Percentiles rank a stretch among this genome's conserved stretches.
These are phyloP conservation scores for Ceratocystis variospora DNA, from an alignment of 2,329 filamentous ascomycete species.

Conservation along the genomic window DNA sequence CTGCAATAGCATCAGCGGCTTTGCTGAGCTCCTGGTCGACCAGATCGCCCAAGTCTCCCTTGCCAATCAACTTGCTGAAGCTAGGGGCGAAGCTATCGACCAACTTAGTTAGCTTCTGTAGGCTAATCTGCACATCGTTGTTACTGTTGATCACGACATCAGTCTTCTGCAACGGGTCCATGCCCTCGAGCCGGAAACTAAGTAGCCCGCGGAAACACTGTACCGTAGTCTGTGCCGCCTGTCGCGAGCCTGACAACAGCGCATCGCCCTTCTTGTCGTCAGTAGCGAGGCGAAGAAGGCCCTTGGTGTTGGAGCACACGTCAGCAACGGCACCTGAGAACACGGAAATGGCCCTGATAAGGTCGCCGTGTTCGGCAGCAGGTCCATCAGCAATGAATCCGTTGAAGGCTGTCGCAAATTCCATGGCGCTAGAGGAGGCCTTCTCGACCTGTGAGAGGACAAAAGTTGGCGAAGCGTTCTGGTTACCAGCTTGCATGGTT, in stretches of 20 bases:
- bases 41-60: slow-evolving; percentile 81
- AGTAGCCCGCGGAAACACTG: slow-evolving; percentile 91
- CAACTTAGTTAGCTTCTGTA: slow-evolving; percentile 86
- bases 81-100: slow-evolving; percentile 85
- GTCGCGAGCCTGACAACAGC: slow-evolving; percentile 66
- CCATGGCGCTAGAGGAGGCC: slow-evolving; percentile 82
- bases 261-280: slow-evolving; percentile 91
- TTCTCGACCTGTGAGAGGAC: slow-evolving; percentile 96
- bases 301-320: slow-evolving; percentile 92
- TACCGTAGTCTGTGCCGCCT: slow-evolving; percentile 74
- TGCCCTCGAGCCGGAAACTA: slow-evolving; percentile 82
- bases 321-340: slow-evolving; percentile 86
- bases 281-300: slow-evolving; percentile 78
- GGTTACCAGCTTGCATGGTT: slow-evolving; percentile 95
- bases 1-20: slow-evolving; percentile 88
- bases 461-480: slow-evolving; percentile 88
- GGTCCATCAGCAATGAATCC: slow-evolving; percentile 96
- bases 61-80: slow-evolving; percentile 63
- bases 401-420: slow-evolving; percentile 96
- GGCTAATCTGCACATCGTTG: slow-evolving; percentile 84
- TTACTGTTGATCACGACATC: slow-evolving; percentile 97
- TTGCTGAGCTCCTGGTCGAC: slow-evolving; percentile 87
- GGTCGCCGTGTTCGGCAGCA: slow-evolving; percentile 73
- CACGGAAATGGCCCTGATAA: slow-evolving; percentile 83
- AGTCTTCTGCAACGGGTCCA: slow-evolving; percentile 84